Percentiles rank a stretch among this genome's conserved stretches.
Conservation (phyloP, 441 rosid species). For the Cnidoscolus chayamansa region DNA sequence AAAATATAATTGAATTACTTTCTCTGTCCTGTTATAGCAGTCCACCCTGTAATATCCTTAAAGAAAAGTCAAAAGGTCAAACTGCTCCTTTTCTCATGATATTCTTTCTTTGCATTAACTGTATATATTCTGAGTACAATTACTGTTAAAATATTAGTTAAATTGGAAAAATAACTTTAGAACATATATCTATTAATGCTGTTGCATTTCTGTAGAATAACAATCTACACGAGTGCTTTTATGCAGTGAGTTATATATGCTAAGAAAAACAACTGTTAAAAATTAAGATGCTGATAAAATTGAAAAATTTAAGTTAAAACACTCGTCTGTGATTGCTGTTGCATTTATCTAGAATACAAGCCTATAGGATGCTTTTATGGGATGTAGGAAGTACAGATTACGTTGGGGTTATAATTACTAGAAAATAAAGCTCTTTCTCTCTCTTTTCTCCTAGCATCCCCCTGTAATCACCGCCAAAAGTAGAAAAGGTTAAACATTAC, state of each 20-base stretch:
- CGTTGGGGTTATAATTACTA: neutral
- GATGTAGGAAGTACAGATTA: neutral
- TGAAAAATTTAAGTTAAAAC: neutral
- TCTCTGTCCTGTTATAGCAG: neutral
- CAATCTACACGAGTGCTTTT: too few relatives aligned
- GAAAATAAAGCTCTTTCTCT: neutral
- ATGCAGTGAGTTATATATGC: too few relatives aligned
- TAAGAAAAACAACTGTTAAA: too few relatives aligned
- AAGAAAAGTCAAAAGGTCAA: neutral
- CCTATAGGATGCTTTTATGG: neutral
- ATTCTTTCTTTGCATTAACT: neutral
- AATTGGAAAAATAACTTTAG: neutral
- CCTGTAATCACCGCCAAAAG: neutral
- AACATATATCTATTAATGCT: too few relatives aligned
- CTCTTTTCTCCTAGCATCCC: neutral
- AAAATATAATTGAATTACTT: neutral
- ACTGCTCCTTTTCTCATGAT: neutral
- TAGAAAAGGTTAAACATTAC: neutral
- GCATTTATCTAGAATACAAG: neutral
- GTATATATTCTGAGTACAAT: neutral
- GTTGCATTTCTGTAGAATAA: too few relatives aligned
- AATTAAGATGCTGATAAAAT: neutral
- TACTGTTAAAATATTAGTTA: neutral
- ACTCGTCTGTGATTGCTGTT: neutral
- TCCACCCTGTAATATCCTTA: neutral